Conservation (phyloP, 2,329 filamentous ascomycete species). For the Rhinocladiella mackenziei region DNA sequence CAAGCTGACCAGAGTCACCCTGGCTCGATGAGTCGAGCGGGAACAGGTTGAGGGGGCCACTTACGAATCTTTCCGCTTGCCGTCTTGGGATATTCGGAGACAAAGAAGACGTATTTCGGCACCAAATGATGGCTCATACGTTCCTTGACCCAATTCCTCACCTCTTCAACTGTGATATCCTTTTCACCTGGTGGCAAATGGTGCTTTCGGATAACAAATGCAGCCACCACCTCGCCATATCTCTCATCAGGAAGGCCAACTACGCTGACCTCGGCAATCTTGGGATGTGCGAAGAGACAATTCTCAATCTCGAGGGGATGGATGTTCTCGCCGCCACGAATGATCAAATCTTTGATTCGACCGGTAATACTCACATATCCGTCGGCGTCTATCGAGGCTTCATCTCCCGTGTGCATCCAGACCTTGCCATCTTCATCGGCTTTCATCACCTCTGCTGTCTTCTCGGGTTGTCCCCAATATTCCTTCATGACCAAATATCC, state of each 20-base stretch:
- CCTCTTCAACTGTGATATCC: slow-evolving; percentile 53
- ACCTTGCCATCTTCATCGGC: slow-evolving; percentile 45
- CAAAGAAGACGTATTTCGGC: slow-evolving; percentile 86
- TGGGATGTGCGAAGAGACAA: slow-evolving; percentile 68
- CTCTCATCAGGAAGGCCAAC: slow-evolving; percentile 77
- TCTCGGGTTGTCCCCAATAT: slow-evolving; percentile 72
- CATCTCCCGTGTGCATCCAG: slow-evolving; percentile 93
- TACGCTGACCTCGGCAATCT: slow-evolving; percentile 71
- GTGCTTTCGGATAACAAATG: slow-evolving; percentile 64
- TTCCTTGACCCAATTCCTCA: slow-evolving; percentile 68
- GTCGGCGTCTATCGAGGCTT: slow-evolving; percentile 69
- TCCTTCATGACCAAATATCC: slow-evolving; percentile 90
- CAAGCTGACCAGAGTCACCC: background rate
- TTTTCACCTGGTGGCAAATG: slow-evolving; percentile 44
- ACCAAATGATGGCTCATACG: slow-evolving; percentile 71
- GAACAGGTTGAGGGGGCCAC: slow-evolving; percentile 21
- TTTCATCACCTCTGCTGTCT: slow-evolving; percentile 64
- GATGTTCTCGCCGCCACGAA: slow-evolving; percentile 92
- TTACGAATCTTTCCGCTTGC: slow-evolving; percentile 97
- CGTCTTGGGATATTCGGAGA: slow-evolving; percentile 84
- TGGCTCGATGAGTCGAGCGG: background rate
- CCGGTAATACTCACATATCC: slow-evolving; percentile 77
- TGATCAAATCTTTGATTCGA: slow-evolving; percentile 77
- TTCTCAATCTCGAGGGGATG: slow-evolving; percentile 92
- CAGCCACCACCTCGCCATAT: slow-evolving; percentile 82